Conservation (phyloP, 495 filamentous ascomycete species). For the Podospora didyma region DNA sequence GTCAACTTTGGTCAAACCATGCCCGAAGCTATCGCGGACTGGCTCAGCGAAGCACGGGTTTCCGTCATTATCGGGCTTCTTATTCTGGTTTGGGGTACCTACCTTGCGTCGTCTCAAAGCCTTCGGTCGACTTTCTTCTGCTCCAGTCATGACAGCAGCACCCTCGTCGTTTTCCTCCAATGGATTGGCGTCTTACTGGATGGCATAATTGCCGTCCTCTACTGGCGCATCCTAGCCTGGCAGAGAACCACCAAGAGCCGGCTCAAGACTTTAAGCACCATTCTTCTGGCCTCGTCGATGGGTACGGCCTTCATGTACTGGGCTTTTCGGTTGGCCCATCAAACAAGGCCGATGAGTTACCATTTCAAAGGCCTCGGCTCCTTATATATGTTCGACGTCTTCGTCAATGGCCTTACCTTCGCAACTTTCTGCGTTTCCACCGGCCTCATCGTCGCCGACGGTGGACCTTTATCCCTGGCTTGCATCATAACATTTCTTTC, state of each 20-base stretch:
- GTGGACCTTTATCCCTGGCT: constrained; percentile 31
- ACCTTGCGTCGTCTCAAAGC: constrained; percentile 17
- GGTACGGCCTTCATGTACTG: constrained; percentile 18
- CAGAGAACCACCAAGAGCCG: constrained; percentile 38
- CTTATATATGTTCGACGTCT: constrained; percentile 38
- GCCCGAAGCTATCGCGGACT: constrained; percentile 32
- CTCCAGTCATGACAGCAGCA: constrained; percentile 27
- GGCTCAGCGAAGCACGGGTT: constrained; percentile 29
- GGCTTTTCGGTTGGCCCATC: constrained; percentile 5
- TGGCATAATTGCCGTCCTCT: constrained; percentile 32
- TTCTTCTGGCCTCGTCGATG: constrained; percentile 26
- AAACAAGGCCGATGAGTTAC: constrained; percentile 10
- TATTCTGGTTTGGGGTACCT: constrained; percentile 31
- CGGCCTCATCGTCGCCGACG: constrained; percentile 36
- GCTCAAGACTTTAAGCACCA: constrained; percentile 34
- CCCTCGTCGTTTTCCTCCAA: constrained; percentile 28
- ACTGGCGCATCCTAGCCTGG: constrained; percentile 47
- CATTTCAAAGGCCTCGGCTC: constrained; percentile 24
- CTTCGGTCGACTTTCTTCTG: constrained; percentile 41
- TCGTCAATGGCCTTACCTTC: constrained; percentile 36
- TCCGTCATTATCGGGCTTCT: constrained; percentile 23
- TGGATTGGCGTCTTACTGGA: constrained; percentile 39
- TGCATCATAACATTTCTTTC: constrained; percentile 35
- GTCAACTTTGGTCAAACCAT: constrained; percentile 37
- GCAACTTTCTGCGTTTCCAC: constrained; percentile 35